Conservation (phyloP, 2,329 filamentous ascomycete genomes). For the Neoascochyta sp. region DNA sequence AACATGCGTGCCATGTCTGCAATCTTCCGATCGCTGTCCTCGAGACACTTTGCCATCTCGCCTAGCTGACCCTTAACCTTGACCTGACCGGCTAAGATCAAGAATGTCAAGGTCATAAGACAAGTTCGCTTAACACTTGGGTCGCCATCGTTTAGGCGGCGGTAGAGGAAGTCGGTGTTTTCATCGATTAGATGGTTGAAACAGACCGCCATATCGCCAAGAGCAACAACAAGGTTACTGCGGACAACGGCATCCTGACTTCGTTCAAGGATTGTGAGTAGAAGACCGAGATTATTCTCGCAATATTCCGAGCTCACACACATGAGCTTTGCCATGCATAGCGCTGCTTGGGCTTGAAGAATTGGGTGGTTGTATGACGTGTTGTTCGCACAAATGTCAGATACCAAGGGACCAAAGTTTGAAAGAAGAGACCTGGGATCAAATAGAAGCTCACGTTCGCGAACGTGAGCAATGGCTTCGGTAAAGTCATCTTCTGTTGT, state of each 20-base stretch:
- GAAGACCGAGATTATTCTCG: slow-evolving; percentile 82
- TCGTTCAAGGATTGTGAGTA: slow-evolving; percentile 97
- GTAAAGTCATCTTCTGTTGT: slow-evolving; percentile 94
- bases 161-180: slow-evolving; percentile 97
- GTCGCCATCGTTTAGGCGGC: slow-evolving; percentile 83
- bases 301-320: slow-evolving; percentile 97
- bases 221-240: slow-evolving; percentile 92
- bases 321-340: slow-evolving; percentile 98
- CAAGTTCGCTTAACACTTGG: slow-evolving; percentile 93
- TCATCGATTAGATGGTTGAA: slow-evolving; percentile 99
- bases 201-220: slow-evolving; percentile 98
- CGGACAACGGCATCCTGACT: slow-evolving; percentile 88
- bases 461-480: slow-evolving; percentile 78
- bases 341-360: slow-evolving; percentile 85
- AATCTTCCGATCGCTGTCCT: slow-evolving; percentile 92
- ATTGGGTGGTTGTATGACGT: slow-evolving; percentile 86
- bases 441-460: slow-evolving; percentile 79
- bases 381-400: slow-evolving; percentile 88
- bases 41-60: slow-evolving; percentile 98
- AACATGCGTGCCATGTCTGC: slow-evolving; percentile 96
- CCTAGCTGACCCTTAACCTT: slow-evolving; percentile 98
- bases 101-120: slow-evolving; percentile 95
- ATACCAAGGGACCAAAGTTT: slow-evolving; percentile 85
- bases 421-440: slow-evolving; percentile 80
- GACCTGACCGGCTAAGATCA: slow-evolving; percentile 95